Evolutionary conservation across 2,329 filamentous ascomycete genomes (phyloP).

Genomic region (Cladosporium sp.): DNA sequence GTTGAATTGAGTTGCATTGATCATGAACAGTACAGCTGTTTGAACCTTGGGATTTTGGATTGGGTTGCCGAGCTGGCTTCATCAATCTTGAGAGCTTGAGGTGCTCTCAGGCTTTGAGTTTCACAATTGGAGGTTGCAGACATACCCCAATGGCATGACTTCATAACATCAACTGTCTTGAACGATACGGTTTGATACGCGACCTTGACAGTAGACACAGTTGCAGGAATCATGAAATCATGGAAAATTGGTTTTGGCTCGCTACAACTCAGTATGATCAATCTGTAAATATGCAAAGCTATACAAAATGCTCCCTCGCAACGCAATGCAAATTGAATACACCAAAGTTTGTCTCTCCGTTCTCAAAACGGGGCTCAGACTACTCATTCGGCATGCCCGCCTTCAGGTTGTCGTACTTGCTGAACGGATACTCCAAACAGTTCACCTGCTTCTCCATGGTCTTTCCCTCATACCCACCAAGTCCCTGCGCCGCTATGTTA

Average conservation of each 20-base stretch:
- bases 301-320: neutral
- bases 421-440: constrained; percentile 52
- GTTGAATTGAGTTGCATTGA: neutral
- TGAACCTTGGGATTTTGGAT: neutral
- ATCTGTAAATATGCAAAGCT: neutral
- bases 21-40: neutral
- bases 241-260: neutral
- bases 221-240: neutral
- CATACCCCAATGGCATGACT: neutral
- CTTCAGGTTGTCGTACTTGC: constrained; percentile 56
- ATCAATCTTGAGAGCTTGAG: neutral
- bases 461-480: constrained; percentile 38
- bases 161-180: neutral
- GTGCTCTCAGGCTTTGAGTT: neutral
- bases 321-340: neutral
- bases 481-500: constrained; percentile 28
- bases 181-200: neutral
- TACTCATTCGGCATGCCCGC: constrained; percentile 39
- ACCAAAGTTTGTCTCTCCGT: neutral
- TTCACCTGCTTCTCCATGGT: constrained; percentile 51
- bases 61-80: constrained; percentile 5
- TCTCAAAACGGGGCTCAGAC: neutral
- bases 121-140: neutral
- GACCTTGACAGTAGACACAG: neutral
- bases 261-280: neutral